Conservation (phyloP, 331 rosid species). For the Cydonia oblonga region DNA sequence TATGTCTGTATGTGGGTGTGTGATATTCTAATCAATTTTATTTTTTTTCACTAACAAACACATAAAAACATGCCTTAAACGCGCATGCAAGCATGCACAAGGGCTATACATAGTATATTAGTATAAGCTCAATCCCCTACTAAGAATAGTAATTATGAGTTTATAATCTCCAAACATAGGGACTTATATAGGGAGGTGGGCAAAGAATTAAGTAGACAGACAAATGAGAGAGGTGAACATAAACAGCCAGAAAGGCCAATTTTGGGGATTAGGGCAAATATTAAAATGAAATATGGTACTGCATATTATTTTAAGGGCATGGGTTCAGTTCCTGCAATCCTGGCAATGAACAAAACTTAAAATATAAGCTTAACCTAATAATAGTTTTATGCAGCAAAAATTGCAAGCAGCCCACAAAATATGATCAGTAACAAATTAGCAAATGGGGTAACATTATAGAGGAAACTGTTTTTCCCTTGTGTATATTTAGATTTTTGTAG, state of each 20-base stretch:
- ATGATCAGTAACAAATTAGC: not conserved
- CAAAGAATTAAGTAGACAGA: constrained; percentile 2
- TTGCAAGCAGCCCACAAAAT: not conserved
- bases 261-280: constrained; percentile 54
- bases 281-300: not conserved
- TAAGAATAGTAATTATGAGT: constrained; percentile 48
- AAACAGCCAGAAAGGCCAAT: constrained; percentile 43
- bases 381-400: not conserved
- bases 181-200: not conserved
- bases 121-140: constrained; percentile 38
- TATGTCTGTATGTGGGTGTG: not conserved
- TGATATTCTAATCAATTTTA: not conserved
- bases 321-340: constrained; percentile 52
- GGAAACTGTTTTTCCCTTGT: too few species aligned
- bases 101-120: constrained; percentile 14
- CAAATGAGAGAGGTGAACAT: constrained; percentile 5
- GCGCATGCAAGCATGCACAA: constrained; percentile 78
- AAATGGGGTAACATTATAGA: too few species aligned
- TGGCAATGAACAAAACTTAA: constrained; percentile 21
- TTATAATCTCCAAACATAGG: constrained; percentile 40
- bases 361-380: constrained; percentile 5
- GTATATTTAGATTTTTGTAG: too few species aligned
- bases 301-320: constrained; percentile 28
- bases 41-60: constrained; percentile 22
- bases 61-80: constrained; percentile 55